Conservation (phyloP, 139 green algal species). For the Closterium sp. region DNA sequence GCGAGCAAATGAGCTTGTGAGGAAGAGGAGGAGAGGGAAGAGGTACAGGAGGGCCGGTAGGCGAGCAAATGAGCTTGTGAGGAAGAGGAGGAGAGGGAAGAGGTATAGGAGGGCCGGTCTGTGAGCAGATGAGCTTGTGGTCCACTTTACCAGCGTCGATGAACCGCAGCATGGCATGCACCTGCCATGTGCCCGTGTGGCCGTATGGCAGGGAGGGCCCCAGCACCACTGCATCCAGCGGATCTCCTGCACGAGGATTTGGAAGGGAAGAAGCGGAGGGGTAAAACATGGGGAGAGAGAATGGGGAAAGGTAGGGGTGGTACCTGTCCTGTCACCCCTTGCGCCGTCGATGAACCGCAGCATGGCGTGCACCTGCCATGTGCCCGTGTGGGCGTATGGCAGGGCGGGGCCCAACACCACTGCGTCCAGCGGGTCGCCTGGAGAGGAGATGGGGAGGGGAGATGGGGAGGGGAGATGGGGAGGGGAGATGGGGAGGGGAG, state of each 20-base stretch:
- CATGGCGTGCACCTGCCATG: slow-evolving; percentile 23
- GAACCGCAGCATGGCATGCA: slow-evolving; percentile 36
- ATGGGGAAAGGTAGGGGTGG: neutral
- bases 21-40: neutral
- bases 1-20: too few relatives aligned
- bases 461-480: too few relatives aligned
- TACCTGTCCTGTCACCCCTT: too few relatives aligned
- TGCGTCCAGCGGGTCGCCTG: slow-evolving; percentile 35
- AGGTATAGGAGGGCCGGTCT: neutral
- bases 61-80: too few relatives aligned
- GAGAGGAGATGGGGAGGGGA: too few relatives aligned
- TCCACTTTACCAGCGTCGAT: slow-evolving; percentile 33
- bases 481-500: too few relatives aligned
- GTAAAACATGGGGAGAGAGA: too few relatives aligned
- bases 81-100: neutral
- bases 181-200: slow-evolving; percentile 30
- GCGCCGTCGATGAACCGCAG: too few relatives aligned
- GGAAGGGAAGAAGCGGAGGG: too few relatives aligned
- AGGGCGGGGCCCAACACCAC: slow-evolving; percentile 23
- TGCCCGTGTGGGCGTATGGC: slow-evolving; percentile 36
- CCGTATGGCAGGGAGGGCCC: slow-evolving; percentile 28
- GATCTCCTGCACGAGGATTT: slow-evolving; percentile 17
- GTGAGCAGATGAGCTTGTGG: slow-evolving; percentile 38
- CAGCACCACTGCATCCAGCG: slow-evolving; percentile 35
- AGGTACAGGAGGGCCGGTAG: too few relatives aligned